These are phyloP conservation scores for Pittosporum tobira DNA, from an alignment of 129 eudicot species.

Conservation along the genomic window DNA sequence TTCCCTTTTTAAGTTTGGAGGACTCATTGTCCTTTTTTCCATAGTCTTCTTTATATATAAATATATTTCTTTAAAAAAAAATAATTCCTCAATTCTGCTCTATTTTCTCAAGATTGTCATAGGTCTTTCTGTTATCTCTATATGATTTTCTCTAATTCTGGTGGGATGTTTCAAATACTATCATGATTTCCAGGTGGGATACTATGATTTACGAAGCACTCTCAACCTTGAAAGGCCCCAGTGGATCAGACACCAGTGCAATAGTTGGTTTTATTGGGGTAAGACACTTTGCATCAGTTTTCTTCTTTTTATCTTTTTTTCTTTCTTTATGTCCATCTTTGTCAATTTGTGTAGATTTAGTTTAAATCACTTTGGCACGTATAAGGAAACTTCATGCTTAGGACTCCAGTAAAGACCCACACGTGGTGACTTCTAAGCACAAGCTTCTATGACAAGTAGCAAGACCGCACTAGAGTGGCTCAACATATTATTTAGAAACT, in stretches of 20 bases:
- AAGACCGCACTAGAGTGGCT: no score
- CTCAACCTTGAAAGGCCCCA: conserved; percentile 49
- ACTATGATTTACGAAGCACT: conserved; percentile 73
- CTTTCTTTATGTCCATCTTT: background rate
- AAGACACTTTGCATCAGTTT: no score
- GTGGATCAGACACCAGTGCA: conserved; percentile 63
- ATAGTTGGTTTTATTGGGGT: conserved; percentile 73
- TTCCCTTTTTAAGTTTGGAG: no score
- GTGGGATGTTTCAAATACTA: background rate
- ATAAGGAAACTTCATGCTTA: no score
- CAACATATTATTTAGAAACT: no score
- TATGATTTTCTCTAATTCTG: background rate
- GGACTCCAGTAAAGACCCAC: no score
- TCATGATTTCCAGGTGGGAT: conserved; percentile 43
- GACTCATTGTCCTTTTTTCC: no score
- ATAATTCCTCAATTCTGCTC: background rate
- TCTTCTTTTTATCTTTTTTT: background rate
- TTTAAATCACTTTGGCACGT: background rate
- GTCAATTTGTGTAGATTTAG: background rate
- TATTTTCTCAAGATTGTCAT: background rate
- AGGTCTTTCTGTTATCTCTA: background rate
- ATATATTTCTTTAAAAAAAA: no score
- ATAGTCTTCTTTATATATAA: no score
- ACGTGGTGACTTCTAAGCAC: no score
- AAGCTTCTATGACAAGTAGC: no score